Base-by-base conservation (phyloP, 1,284 basidiomycete species). In the Mycocalia duriaeana region DNA sequence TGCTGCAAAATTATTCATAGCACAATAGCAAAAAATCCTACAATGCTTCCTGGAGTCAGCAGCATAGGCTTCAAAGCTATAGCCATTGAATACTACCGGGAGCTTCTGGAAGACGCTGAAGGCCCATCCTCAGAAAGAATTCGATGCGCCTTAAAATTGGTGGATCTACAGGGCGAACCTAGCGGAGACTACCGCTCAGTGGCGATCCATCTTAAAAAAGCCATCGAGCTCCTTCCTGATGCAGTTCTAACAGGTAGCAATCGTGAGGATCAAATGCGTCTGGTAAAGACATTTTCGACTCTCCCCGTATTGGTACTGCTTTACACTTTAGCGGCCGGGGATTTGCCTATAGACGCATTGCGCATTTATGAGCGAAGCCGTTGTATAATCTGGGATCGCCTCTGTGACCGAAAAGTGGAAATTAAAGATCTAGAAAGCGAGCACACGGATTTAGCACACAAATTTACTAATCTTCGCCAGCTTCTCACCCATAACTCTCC, bases 361-460 rank as follows among this genome's bases (percentile, higher is more conserved):
- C 50, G 40, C 18, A 16, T 49, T 9, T 49, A 22, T 23, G 50
- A 51, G 22, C 42, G 44, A 5, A 40, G 41, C 5, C 47, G 47
- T 13, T 42, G 47, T n/a, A 38, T 51, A 5, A 49, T 51, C 25
- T 49, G 47, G 50, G 37, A 51, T 49, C 47, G 47, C 14, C 25
- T 46, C 6, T 25, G 45, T 16, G 44, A 51, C 39, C 47, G 45
- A 13, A 45, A 46, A 11, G 19, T 39, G 7, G 45, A 45, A 11
- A 25, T 51, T 20, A 18, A 19, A 22, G 47, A 48, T 4, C 44
- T 51, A 24, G 8, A 42, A 14, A 28, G 45, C 3, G 14, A 18
- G 14, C 43, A 51, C 23, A 34, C 23, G 16, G 50, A 49, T 9
- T 26, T 51, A 11, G 47, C 47, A 14, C 25, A 31, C 18, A 26